Base-by-base conservation (phyloP, 768 basidiomycete genomes). In the Mycena metata region DNA sequence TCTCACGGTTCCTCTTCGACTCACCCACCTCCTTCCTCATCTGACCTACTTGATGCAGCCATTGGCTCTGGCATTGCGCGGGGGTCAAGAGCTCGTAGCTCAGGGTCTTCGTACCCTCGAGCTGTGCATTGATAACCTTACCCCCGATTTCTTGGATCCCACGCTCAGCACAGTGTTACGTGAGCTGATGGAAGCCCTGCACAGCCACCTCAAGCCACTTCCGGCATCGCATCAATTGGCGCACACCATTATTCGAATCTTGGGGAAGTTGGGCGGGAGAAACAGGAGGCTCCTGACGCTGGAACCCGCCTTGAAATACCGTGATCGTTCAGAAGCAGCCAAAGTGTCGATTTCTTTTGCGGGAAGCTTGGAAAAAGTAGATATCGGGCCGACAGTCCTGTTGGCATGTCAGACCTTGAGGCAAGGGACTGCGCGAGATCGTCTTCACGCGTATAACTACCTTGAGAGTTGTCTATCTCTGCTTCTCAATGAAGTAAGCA, bases 111-210 rank as follows among this genome's bases (percentile, higher is more conserved):
- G 98, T 8, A 99, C 98, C 0, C 88, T 99, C 66, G 98, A 99
- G 79, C 85, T 99, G n/a, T 99, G 97, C 81, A 97, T 99, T 75
- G 98, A 99, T 82, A 99, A 99, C 76, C 87, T 99, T 30, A 98
- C 96, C 0, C 95, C 96, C 2, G 98, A 99, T 79, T 99, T 99
- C 83, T 86, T 99, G 33, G 97, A 99, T 74, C 98, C 98, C 4
- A 96, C 96, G 2, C 88, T 99, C 70, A 94, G 90, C 69, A 95
- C 94, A 0, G 96, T 99, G 49, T 85, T 98, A 47, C 87, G 96
- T 52, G 96, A 99, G 69, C 83, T 99, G 64, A 99, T 96, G 94
- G 93, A 93, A 69, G 97, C 96, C 0, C 85, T 99, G 24, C 95
- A 97, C 79, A 91, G 89, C 71, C 92, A 96, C 74, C 83, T 99